Base-by-base conservation (phyloP, 306 rosid species). In the Quercus berberidifolia region DNA sequence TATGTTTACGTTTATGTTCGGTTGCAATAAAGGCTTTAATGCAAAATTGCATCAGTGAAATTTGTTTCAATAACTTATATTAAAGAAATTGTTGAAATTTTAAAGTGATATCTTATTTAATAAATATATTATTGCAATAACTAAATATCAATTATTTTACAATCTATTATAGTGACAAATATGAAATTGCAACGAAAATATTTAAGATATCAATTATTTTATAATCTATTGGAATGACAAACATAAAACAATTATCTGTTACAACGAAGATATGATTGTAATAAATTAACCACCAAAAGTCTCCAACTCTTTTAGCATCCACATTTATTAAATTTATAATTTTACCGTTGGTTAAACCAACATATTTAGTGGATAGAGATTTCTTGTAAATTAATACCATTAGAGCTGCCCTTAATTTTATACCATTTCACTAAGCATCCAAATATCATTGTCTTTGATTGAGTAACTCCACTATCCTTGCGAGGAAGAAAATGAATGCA, bases 361-460 rank as follows among this genome's bases (percentile, higher is more conserved):
- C 89, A 87, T 76, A 77, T 52, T 84, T 91, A 21, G 85, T 79
- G n/a, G 82, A 71, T 0, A 90, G 59, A 18, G 87, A 86, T 57
- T 91, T 90, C 74, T 80, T 78, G 49, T 87, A 92, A 67, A 94
- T 82, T 70, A 87, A 79, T 57, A 88, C 87, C 20, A 76, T 90
- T 15, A 94, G 92, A 55, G 97, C 93, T 20, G 92, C 91, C 51
- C 94, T 83, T 26, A 92, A 85, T 65, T 76, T 84, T 25, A 94
- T 83, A 80, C 97, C 97, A 5, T 87, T 85, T 11, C 86, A 55
- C 20, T 88, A 95, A 80, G 97, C 96, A 31, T 95, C 99, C 38
- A 94, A 94, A 71, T 92, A 92, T 95, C 93, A 92, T 52, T 92
- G 97, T 54, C 97, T 86, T 86, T 92, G 97, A 67, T 89, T 88